Evolutionary conservation across 169 alveolate species (phyloP).

Genomic region (Eimeria falciformis): DNA sequence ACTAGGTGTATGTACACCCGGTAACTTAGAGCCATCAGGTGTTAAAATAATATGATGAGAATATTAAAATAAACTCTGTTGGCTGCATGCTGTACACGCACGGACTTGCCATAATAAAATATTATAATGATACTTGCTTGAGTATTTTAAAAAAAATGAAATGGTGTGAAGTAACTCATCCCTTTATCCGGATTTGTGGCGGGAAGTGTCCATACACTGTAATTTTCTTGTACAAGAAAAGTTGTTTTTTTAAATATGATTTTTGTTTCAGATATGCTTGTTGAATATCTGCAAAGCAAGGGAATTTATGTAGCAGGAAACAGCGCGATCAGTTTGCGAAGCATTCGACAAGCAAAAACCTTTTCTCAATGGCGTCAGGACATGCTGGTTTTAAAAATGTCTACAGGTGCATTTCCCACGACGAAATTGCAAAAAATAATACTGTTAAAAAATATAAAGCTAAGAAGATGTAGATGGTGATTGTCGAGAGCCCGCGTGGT

Average conservation of each 20-base stretch:
- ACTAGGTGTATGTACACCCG: no score
- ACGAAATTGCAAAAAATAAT: background rate
- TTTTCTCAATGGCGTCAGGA: slow-evolving; percentile 27
- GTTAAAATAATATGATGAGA: no score
- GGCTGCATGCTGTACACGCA: no score
- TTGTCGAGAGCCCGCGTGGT: background rate
- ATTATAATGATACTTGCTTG: no score
- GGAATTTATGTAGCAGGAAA: slow-evolving; percentile 38
- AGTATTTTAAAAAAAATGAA: no score
- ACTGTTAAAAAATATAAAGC: background rate
- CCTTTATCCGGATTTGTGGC: background rate
- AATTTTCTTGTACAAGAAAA: background rate
- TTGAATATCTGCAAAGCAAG: slow-evolving; percentile 1
- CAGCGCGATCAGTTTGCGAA: slow-evolving; percentile 12
- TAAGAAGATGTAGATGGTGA: background rate
- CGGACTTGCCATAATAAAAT: no score
- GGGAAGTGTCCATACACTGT: background rate
- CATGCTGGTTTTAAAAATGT: slow-evolving; percentile 16
- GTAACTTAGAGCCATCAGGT: no score
- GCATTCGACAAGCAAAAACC: slow-evolving; percentile 15
- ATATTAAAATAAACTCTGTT: no score
- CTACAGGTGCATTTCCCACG: background rate
- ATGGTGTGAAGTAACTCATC: no score
- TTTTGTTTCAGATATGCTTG: background rate
- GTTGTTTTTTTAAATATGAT: no score